phyloP scores from a whole-genome alignment of 768 basidiomycete genomes.

The Sistotremastrum niveocremeum region DNA sequence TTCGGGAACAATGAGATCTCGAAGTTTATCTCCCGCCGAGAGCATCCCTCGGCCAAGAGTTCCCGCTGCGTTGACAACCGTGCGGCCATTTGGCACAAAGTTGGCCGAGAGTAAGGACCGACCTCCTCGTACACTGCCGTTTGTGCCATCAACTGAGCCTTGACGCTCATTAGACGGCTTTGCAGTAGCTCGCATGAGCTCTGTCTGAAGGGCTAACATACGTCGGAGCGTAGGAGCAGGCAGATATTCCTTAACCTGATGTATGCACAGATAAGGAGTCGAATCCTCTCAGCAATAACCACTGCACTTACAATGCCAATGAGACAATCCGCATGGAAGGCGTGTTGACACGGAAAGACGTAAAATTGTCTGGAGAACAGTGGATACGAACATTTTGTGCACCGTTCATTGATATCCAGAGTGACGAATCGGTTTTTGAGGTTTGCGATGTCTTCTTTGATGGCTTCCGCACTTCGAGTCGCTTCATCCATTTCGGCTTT shows the following conservation, averaged over 20 bases:
- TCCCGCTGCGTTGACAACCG: slow-evolving; percentile 52
- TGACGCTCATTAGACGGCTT: slow-evolving; percentile 10
- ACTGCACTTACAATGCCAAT: slow-evolving; percentile 67
- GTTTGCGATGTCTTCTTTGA: slow-evolving; percentile 80
- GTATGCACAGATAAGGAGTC: not conserved
- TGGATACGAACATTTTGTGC: slow-evolving; percentile 63
- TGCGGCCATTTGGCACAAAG: slow-evolving; percentile 34
- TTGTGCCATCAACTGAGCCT: slow-evolving; percentile 20
- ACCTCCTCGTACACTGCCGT: slow-evolving; percentile 37
- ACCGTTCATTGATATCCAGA: slow-evolving; percentile 76
- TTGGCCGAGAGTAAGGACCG: slow-evolving; percentile 66
- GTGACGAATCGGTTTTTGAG: slow-evolving; percentile 86
- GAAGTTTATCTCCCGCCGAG: slow-evolving; percentile 77
- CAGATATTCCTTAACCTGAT: slow-evolving; percentile 83
- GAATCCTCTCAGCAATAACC: not conserved
- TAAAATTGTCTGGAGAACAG: slow-evolving; percentile 89
- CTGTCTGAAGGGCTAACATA: slow-evolving; percentile 74
- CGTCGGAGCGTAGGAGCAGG: slow-evolving; percentile 70
- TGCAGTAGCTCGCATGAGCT: slow-evolving; percentile 50
- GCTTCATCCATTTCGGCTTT: slow-evolving; percentile 96
- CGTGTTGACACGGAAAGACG: slow-evolving; percentile 96
- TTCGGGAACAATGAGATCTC: slow-evolving; percentile 90
- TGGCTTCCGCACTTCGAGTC: slow-evolving; percentile 80
- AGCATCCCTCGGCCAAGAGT: slow-evolving; percentile 67
- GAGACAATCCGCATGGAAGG: slow-evolving; percentile 95